phyloP scores from a whole-genome alignment of 768 basidiomycete genomes.

The Lentinus tigrinus region DNA sequence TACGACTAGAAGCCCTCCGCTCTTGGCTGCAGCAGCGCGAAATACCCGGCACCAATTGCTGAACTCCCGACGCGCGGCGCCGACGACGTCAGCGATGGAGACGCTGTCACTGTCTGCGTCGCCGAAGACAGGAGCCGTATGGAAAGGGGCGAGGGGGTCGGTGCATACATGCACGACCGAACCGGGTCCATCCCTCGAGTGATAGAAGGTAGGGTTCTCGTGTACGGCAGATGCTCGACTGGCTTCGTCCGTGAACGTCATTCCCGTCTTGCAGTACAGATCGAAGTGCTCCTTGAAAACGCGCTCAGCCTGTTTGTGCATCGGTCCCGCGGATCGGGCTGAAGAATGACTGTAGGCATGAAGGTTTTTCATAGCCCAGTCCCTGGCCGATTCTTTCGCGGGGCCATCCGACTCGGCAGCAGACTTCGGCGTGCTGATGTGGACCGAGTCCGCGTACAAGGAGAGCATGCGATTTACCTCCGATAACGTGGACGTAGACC shows the following conservation, averaged over 20 bases:
- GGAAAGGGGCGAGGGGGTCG: slow-evolving; percentile 42
- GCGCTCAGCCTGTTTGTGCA: slow-evolving; percentile 19
- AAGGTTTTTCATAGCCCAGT: neutral
- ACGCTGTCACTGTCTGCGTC: neutral
- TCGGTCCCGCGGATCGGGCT: slow-evolving; percentile 38
- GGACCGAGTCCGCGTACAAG: slow-evolving; percentile 14
- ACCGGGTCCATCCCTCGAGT: slow-evolving; percentile 31
- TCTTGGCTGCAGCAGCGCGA: neutral
- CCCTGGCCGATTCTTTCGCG: neutral
- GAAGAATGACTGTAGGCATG: neutral
- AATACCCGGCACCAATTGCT: slow-evolving; percentile 11
- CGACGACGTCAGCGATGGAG: slow-evolving; percentile 1
- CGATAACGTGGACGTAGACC: slow-evolving; percentile 36
- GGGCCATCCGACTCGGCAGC: neutral
- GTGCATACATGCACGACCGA: slow-evolving; percentile 46
- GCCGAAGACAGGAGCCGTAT: slow-evolving; percentile 32
- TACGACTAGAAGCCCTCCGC: slow-evolving; percentile 3
- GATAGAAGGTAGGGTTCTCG: neutral
- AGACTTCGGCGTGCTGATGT: no score
- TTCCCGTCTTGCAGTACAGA: slow-evolving; percentile 43
- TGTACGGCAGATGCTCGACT: neutral
- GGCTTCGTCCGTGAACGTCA: slow-evolving; percentile 28
- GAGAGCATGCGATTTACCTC: slow-evolving; percentile 43
- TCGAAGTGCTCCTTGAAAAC: slow-evolving; percentile 24
- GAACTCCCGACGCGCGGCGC: slow-evolving; percentile 8